These are phyloP conservation scores for Blastobotrys americana DNA, from an alignment of 805 yeast genomes.

Conservation along the genomic window DNA sequence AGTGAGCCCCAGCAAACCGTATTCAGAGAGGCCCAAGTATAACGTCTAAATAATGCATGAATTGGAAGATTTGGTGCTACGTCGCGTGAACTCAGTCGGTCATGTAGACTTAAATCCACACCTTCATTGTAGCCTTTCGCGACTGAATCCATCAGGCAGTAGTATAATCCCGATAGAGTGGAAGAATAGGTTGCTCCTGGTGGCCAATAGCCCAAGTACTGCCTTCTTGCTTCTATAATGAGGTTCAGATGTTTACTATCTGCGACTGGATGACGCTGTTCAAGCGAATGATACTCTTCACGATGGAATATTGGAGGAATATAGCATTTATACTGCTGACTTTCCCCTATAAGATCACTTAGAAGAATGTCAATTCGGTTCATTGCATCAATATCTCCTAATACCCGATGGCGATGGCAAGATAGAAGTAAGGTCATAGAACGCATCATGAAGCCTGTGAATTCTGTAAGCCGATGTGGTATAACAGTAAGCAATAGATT, in stretches of 20 bases:
- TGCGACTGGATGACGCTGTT: background rate
- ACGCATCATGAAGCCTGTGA: too few species aligned
- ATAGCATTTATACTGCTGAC: too few species aligned
- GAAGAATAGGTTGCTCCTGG: background rate
- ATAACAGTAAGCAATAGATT: too few species aligned
- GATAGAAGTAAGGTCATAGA: background rate
- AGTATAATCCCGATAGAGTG: background rate
- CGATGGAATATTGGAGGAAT: background rate
- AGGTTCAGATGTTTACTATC: too few species aligned
- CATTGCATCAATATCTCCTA: background rate
- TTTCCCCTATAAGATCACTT: background rate
- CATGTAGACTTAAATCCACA: too few species aligned
- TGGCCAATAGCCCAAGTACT: background rate
- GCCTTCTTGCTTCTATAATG: background rate
- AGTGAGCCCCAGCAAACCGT: background rate
- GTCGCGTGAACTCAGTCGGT: too few species aligned
- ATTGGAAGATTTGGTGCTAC: background rate
- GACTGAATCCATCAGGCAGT: too few species aligned
- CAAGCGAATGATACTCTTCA: background rate
- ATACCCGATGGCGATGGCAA: background rate
- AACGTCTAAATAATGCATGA: background rate
- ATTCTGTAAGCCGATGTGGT: too few species aligned
- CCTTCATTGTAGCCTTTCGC: too few species aligned
- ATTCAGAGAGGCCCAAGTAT: background rate
- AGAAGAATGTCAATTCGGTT: background rate